phyloP scores from a whole-genome alignment of 2,329 filamentous ascomycete genomes.

The Pseudogymnoascus sp. region DNA sequence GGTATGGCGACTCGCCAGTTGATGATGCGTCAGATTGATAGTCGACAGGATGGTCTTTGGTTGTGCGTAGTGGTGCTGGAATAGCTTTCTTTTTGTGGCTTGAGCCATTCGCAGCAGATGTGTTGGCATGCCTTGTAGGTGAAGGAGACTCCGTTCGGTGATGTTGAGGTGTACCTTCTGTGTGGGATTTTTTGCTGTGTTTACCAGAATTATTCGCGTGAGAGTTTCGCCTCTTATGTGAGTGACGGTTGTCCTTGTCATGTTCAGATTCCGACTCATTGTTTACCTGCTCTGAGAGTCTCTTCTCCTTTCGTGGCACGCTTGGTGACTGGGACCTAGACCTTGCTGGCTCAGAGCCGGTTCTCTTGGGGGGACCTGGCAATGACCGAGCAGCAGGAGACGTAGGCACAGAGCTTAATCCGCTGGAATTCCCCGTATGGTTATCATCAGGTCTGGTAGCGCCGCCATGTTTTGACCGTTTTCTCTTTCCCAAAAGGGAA shows the following conservation, averaged over 20 bases:
- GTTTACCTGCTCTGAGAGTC: slow-evolving; percentile 34
- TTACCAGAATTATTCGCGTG: slow-evolving; percentile 18
- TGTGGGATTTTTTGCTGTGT: slow-evolving; percentile 16
- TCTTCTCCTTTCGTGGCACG: slow-evolving; percentile 34
- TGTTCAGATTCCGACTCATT: slow-evolving; percentile 27
- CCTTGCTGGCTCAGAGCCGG: slow-evolving; percentile 49
- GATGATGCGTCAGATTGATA: slow-evolving; percentile 63
- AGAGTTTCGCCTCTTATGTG: slow-evolving; percentile 21
- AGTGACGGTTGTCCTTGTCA: slow-evolving; percentile 16
- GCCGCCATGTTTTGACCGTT: slow-evolving; percentile 32
- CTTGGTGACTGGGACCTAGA: slow-evolving; percentile 27
- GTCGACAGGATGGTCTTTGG: slow-evolving; percentile 44
- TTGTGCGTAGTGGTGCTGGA: slow-evolving; percentile 45
- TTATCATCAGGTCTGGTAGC: slow-evolving; percentile 18
- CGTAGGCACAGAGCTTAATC: slow-evolving; percentile 50
- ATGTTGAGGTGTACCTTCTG: slow-evolving; percentile 18
- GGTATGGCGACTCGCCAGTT: slow-evolving; percentile 50
- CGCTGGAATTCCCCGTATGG: slow-evolving; percentile 37
- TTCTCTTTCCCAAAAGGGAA: slow-evolving; percentile 40
- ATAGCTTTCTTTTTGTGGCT: slow-evolving; percentile 53
- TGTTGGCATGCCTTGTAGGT: slow-evolving; percentile 23
- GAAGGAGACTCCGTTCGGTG: slow-evolving; percentile 43
- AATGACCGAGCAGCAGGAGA: slow-evolving; percentile 37
- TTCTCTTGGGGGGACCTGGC: slow-evolving; percentile 26
- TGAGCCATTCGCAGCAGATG: slow-evolving; percentile 40